Conservation (phyloP, 2,329 filamentous ascomycete genomes). For the Alternaria novae-zelandiae region DNA sequence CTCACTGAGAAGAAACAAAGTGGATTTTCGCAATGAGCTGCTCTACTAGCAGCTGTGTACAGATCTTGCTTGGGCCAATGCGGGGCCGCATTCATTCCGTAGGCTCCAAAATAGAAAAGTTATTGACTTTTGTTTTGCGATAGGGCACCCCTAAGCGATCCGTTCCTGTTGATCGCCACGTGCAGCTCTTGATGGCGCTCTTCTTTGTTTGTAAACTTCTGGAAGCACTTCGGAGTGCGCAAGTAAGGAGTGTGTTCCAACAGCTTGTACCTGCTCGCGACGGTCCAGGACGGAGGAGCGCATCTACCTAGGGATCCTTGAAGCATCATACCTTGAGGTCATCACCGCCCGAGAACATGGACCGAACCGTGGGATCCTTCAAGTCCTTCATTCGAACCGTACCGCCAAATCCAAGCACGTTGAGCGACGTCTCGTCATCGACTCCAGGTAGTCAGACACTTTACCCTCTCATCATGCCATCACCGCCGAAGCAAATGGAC, state of each 20-base stretch:
- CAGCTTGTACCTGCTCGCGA: slow-evolving; percentile 22
- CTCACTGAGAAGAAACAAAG: neutral
- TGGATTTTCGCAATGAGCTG: neutral
- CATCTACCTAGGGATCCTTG: slow-evolving; percentile 29
- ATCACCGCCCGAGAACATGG: slow-evolving; percentile 42
- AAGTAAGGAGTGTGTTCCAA: slow-evolving; percentile 1
- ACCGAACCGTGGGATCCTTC: slow-evolving; percentile 41
- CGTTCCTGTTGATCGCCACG: slow-evolving; percentile 27
- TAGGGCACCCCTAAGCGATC: slow-evolving; percentile 15
- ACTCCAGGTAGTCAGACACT: slow-evolving; percentile 3
- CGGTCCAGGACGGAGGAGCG: slow-evolving; percentile 23
- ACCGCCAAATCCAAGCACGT: slow-evolving; percentile 22
- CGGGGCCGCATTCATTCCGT: slow-evolving; percentile 1
- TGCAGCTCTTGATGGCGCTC: slow-evolving; percentile 14
- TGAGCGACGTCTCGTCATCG: slow-evolving; percentile 29
- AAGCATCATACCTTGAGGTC: slow-evolving; percentile 29
- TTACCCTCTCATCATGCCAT: neutral
- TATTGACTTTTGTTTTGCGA: slow-evolving; percentile 35
- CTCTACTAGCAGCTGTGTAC: neutral
- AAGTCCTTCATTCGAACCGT: slow-evolving; percentile 36
- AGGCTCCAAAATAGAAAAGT: slow-evolving; percentile 2
- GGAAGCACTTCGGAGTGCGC: slow-evolving; percentile 24
- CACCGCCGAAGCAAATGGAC: neutral
- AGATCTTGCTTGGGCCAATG: neutral
- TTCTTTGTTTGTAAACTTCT: slow-evolving; percentile 44